phyloP scores from a whole-genome alignment of 495 filamentous ascomycete species.

The Hyphodiscus hymeniophilus region DNA sequence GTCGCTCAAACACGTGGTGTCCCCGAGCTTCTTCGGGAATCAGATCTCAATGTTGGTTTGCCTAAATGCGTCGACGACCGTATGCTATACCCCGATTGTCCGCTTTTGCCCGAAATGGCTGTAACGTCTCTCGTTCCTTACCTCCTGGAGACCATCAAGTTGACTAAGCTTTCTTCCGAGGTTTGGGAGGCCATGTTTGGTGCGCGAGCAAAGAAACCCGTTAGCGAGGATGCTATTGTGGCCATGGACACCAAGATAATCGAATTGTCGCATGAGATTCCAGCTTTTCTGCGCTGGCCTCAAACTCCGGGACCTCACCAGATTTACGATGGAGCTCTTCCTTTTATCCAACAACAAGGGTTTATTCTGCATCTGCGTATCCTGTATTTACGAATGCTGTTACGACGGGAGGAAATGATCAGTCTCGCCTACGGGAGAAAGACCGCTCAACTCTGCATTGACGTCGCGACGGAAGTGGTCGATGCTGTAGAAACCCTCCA shows the following conservation, averaged over 20 bases:
- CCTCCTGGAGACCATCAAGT: constrained; percentile 1
- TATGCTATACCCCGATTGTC: not conserved
- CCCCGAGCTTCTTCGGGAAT: not conserved
- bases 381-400: not conserved
- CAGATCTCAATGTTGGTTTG: not conserved
- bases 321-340: not conserved
- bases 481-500: not conserved
- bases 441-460: not conserved
- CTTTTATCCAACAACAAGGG: not conserved
- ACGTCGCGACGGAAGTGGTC: not conserved
- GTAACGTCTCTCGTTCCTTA: not conserved
- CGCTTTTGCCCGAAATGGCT: not conserved
- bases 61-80: not conserved
- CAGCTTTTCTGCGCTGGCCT: not conserved
- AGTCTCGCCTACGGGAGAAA: not conserved
- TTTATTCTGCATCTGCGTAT: not conserved
- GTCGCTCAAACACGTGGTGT: not conserved
- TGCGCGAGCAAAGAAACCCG: not conserved
- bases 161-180: not conserved
- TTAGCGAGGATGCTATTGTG: not conserved
- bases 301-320: not conserved
- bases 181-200: not conserved
- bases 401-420: not conserved
- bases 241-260: not conserved
- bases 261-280: not conserved